Evolutionary conservation across 257 asterid genomes (phyloP).

Genomic region (Pogostemon cablin): DNA sequence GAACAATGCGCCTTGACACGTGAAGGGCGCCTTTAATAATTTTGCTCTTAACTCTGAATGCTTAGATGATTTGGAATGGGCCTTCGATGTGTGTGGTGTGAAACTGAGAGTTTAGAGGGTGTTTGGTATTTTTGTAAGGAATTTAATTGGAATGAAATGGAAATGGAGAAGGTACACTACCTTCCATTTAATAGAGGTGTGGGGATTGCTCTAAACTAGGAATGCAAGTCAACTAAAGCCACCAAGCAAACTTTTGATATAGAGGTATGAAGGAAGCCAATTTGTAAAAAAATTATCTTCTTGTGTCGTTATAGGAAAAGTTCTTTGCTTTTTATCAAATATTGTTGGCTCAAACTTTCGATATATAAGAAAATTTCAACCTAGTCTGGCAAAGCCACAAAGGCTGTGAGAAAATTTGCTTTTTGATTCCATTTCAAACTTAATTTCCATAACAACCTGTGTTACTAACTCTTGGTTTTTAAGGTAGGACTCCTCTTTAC

Average conservation of each 20-base stretch:
- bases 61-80: not conserved
- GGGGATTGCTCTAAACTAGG: too few relatives aligned
- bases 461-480: conserved; percentile 6
- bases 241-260: not conserved
- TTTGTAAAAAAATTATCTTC: not conserved
- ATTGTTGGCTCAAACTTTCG: not conserved
- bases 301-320: not conserved
- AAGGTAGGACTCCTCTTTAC: conserved; percentile 9
- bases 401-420: conserved; percentile 18
- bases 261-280: not conserved
- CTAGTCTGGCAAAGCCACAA: conserved; percentile 8
- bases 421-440: conserved; percentile 14
- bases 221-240: too few relatives aligned
- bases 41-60: not conserved
- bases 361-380: conserved; percentile 6
- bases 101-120: not conserved
- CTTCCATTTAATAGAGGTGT: too few relatives aligned
- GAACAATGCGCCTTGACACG: too few relatives aligned
- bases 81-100: not conserved
- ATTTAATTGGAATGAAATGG: too few relatives aligned
- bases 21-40: too few relatives aligned
- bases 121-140: too few relatives aligned
- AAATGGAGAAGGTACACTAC: too few relatives aligned
- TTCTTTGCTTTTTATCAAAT: conserved; percentile 6
- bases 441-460: conserved; percentile 1